Conservation (phyloP, 2,329 filamentous ascomycete species). For the Colletotrichum spinosum region DNA sequence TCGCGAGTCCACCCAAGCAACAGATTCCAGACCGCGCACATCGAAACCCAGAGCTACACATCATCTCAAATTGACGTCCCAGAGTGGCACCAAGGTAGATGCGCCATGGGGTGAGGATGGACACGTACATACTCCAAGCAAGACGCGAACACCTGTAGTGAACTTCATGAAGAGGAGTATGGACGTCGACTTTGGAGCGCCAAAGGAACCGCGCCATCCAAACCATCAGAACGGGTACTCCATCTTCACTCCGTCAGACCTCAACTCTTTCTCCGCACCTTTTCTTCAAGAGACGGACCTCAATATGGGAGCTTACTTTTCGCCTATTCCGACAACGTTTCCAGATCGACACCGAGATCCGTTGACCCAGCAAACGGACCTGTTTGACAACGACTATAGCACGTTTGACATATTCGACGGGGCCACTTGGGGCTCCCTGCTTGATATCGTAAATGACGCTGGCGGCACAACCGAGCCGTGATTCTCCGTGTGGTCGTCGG, state of each 20-base stretch:
- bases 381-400: not conserved
- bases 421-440: conserved; percentile 29
- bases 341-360: conserved; percentile 9
- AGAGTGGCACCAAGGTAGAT: too few relatives aligned
- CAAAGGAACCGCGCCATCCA: not conserved
- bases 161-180: not conserved
- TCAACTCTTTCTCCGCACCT: not conserved
- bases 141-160: not conserved
- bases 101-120: too few relatives aligned
- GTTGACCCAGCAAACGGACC: not conserved
- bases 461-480: not conserved
- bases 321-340: conserved; percentile 29
- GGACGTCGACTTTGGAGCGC: not conserved
- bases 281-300: not conserved
- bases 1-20: too few relatives aligned
- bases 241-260: not conserved
- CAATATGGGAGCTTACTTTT: not conserved
- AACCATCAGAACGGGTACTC: not conserved
- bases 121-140: not conserved
- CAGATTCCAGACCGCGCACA: too few relatives aligned
- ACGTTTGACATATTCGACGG: conserved; percentile 35
- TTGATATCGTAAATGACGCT: conserved; percentile 26
- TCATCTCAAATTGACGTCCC: too few relatives aligned
- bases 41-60: too few relatives aligned
- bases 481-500: too few relatives aligned